Evolutionary conservation across 2,329 filamentous ascomycete genomes (phyloP).

Genomic region (Graphilbum ipis-grandicollis): DNA sequence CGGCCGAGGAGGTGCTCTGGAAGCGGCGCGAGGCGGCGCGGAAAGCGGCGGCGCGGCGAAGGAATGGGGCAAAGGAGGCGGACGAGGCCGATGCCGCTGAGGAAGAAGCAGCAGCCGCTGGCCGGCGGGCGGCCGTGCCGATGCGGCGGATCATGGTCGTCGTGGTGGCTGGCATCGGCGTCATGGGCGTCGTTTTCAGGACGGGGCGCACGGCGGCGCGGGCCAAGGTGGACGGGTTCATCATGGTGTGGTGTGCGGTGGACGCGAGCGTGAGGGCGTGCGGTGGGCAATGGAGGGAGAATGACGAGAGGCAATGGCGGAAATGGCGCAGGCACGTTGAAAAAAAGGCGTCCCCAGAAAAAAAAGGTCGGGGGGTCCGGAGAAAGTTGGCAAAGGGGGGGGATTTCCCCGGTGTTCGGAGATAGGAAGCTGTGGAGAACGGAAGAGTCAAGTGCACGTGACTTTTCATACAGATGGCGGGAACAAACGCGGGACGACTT

Average conservation of each 20-base stretch:
- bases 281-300: too few species aligned
- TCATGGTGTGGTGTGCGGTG: conserved; percentile 15
- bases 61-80: background rate
- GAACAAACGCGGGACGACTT: too few species aligned
- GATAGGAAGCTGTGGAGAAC: too few species aligned
- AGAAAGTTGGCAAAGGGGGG: too few species aligned
- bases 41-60: conserved; percentile 25
- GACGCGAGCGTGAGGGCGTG: too few species aligned
- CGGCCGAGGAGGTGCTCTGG: conserved; percentile 12
- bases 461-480: too few species aligned
- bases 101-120: background rate
- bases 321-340: too few species aligned
- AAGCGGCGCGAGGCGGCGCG: conserved; percentile 21
- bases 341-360: too few species aligned
- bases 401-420: too few species aligned
- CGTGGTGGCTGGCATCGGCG: background rate
- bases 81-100: background rate
- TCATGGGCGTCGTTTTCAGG: conserved; percentile 21
- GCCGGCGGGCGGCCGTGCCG: conserved; percentile 4
- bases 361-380: too few species aligned
- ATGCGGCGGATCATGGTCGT: conserved; percentile 5
- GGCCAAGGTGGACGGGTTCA: conserved; percentile 30
- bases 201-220: conserved; percentile 35
- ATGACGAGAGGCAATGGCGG: too few species aligned
- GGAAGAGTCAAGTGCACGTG: too few species aligned